These are phyloP conservation scores for Diaporthe sp. DNA, from an alignment of 2,329 filamentous ascomycete species.

Conservation along the genomic window DNA sequence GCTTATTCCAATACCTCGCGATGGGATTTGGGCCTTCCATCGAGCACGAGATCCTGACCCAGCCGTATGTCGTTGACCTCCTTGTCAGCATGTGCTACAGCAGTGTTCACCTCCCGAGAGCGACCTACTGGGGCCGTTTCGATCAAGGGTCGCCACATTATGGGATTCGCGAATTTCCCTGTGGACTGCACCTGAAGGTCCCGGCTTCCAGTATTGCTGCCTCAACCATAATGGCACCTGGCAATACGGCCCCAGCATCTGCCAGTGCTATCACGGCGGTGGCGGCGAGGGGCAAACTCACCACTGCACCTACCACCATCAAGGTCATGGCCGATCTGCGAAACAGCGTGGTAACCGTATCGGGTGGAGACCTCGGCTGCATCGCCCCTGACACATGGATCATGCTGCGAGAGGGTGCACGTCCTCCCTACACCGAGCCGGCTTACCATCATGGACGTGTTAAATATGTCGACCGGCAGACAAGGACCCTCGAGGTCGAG, in stretches of 20 bases:
- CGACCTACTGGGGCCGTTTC: background rate
- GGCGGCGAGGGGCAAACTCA: background rate
- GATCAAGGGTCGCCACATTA: conserved; percentile 31
- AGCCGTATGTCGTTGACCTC: conserved; percentile 86
- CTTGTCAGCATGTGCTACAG: conserved; percentile 86
- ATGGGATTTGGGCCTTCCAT: conserved; percentile 88
- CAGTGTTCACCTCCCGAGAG: conserved; percentile 44
- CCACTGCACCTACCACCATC: background rate
- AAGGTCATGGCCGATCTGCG: conserved; percentile 33
- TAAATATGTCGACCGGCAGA: conserved; percentile 5
- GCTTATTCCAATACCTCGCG: conserved; percentile 88
- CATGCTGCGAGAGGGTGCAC: background rate
- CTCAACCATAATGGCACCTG: background rate
- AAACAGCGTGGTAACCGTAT: background rate
- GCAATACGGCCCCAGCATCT: background rate
- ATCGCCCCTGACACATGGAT: conserved; percentile 26
- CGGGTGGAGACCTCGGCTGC: background rate
- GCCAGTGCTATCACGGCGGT: background rate
- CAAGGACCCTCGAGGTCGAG: background rate
- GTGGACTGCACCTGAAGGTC: conserved; percentile 52
- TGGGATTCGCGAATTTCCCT: conserved; percentile 55
- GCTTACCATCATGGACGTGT: conserved; percentile 18
- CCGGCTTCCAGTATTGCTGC: conserved; percentile 30
- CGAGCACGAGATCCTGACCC: conserved; percentile 83
- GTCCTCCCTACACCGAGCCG: background rate